These are phyloP conservation scores for Fraxinus baroniana DNA, from an alignment of 305 asterid species.

Conservation along the genomic window DNA sequence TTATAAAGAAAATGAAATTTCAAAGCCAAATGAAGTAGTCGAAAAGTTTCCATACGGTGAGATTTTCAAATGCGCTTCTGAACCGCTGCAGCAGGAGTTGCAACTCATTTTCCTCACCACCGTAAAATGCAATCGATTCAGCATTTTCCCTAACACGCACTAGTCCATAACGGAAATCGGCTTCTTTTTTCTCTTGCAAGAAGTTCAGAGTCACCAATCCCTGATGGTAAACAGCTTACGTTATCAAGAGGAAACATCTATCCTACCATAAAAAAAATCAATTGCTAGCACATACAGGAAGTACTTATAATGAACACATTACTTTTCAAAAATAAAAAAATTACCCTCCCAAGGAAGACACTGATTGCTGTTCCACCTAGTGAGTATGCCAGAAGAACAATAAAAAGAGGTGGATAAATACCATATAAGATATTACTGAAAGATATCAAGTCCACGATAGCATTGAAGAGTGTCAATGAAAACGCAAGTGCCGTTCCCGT, in stretches of 20 bases:
- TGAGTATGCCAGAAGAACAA: constrained; percentile 73
- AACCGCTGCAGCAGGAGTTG: constrained; percentile 69
- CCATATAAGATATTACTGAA: constrained; percentile 84
- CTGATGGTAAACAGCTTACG: constrained; percentile 33
- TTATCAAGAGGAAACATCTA: constrained; percentile 9
- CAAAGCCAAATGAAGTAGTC: constrained; percentile 10
- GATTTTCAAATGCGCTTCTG: constrained; percentile 79
- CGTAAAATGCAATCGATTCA: constrained; percentile 92
- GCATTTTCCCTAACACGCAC: constrained; percentile 93
- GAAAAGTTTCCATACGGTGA: constrained; percentile 50
- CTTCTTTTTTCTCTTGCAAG: constrained; percentile 94
- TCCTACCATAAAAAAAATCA: not conserved
- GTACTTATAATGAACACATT: not conserved
- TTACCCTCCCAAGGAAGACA: constrained; percentile 83
- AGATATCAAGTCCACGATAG: constrained; percentile 81
- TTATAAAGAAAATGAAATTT: constrained; percentile 9
- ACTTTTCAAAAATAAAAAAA: constrained; percentile 14
- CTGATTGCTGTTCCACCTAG: constrained; percentile 90
- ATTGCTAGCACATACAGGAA: constrained; percentile 1
- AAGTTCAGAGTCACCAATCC: constrained; percentile 77
- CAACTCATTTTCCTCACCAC: constrained; percentile 85
- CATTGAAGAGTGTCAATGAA: constrained; percentile 74
- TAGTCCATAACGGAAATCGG: constrained; percentile 88
- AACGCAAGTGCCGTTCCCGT: constrained; percentile 88
- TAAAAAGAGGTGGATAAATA: constrained; percentile 82